Base-by-base conservation (phyloP, 768 basidiomycete genomes). In the Russula lepida region DNA sequence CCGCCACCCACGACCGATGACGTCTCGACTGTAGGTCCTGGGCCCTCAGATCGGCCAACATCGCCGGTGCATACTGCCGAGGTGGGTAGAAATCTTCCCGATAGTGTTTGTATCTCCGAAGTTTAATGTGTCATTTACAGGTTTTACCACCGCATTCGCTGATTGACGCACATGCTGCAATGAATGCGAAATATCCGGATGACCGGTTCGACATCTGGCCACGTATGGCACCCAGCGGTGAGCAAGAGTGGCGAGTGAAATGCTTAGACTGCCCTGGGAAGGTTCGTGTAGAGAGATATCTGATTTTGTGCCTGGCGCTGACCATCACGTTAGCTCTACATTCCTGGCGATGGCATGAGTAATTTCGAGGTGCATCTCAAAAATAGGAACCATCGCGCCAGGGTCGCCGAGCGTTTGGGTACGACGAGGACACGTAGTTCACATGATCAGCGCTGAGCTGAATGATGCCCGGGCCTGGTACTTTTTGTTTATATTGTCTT, bases 291-390 rank as follows among this genome's bases (percentile, higher is more conserved):
- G 27, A 13, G n/a, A 52, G 52, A 21, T 21, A 8, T 41, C 19
- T 17, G 21, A 35, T 37, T 37, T 25, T 33, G n/a, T 55, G 30
- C 57, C 19, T 33, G 43, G n/a, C 13, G 58, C 27, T 63, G 49
- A 62, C 25, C 9, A n/a, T 41, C n/a, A 35, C 44, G 37, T 25
- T 17, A 60, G 54, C 46, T 64, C 19, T 65, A 58, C 63, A 67
- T 35, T 63, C 63, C 55, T 15, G 39, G 35, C 58, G 52, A 55
- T 59, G 46, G 68, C 37, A 59, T 59, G 73, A 89, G 81, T 27
- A 97, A 98, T 71, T 98, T 93, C 67, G 89, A 93, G 70, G 88
- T 97, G 12, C 95, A 99, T 75, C 75, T 99, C 56, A 87, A 84
- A 76, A 92, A 93, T 68, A 82, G 89, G 53, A 80, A 82, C 69